Base-by-base conservation (phyloP, 768 basidiomycete species). In the Suillus occidentalis region DNA sequence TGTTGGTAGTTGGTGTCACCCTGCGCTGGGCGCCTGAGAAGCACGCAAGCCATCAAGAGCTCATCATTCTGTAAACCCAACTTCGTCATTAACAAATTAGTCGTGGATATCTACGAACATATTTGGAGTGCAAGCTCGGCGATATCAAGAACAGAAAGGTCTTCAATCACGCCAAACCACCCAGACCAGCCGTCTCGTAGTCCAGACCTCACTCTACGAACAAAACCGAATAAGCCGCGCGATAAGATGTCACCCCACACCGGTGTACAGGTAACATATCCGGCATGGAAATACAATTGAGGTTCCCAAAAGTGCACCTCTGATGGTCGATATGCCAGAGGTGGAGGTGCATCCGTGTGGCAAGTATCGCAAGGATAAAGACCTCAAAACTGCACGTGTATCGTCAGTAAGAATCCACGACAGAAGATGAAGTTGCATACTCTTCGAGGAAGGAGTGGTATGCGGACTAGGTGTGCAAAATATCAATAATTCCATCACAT, bases 261-360 rank as follows among this genome's bases (percentile, higher is more conserved):
- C 7, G 2, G 49, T 5, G 7, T 28, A 4, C 4, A 52, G 25
- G 50, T 18, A 16, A 28, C 8, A 52, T 8, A 4, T 28, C 4
- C 16, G 8, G 9, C 52, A 34, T 6, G 28, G 52, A 9, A 53
- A 53, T 53, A 4, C 3, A 52, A 16, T 18, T 1, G 28, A 10
- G 9, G 5, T 1, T 4, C 4, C 18, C 25, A 16, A 4, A 9
- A 4, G 16, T 28, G 4, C 5, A 8, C 28, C 1, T 4, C 1
- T 9, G 8, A 10, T 18, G 8, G 28, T 31, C 50, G 8, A 52
- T 53, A 9, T 18, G 52, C 52, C 52, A 53, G 16, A 53, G 52
- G 18, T 18, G 52, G 31, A 53, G 52, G 52, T 53, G 52, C 52
- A 53, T 53, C 14, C 52, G 52, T 18, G 52, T 53, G 28, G 52